phyloP scores from a whole-genome alignment of 2,329 filamentous ascomycete genomes.

The Cladophialophora bantiana region DNA sequence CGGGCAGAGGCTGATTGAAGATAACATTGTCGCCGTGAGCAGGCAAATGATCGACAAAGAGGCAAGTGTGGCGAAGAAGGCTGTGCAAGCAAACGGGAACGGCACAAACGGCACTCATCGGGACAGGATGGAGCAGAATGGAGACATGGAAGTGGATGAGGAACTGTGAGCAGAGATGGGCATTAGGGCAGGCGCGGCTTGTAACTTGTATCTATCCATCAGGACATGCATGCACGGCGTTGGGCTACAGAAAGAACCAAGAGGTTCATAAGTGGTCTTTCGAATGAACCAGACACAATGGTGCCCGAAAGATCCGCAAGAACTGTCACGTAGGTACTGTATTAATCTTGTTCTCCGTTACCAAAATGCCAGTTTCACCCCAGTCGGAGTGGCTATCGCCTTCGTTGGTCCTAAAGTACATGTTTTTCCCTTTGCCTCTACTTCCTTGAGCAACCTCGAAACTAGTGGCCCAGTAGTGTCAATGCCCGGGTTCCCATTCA shows the following conservation, averaged over 20 bases:
- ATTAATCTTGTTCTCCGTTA: neutral
- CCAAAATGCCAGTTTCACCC: constrained; percentile 48
- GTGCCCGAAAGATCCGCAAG: neutral
- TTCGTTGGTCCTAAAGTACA: constrained; percentile 47
- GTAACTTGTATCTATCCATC: constrained; percentile 32
- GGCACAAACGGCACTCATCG: constrained; percentile 12
- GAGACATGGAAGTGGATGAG: constrained; percentile 75
- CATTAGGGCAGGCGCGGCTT: constrained; percentile 10
- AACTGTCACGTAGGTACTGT: neutral
- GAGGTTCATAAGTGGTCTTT: neutral
- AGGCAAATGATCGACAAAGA: constrained; percentile 99
- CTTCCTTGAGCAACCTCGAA: constrained; percentile 53
- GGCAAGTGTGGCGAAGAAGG: constrained; percentile 83
- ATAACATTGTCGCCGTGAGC: constrained; percentile 98
- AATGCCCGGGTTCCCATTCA: constrained; percentile 64
- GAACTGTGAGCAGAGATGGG: constrained; percentile 48
- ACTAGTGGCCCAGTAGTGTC: constrained; percentile 60
- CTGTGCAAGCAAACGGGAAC: constrained; percentile 55
- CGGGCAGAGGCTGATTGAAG: constrained; percentile 94
- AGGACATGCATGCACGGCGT: constrained; percentile 31
- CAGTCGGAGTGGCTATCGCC: constrained; percentile 34
- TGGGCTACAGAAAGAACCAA: constrained; percentile 13
- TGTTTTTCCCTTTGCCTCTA: constrained; percentile 43
- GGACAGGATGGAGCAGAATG: constrained; percentile 50
- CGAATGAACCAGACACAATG: neutral